These are phyloP conservation scores for Suillus subaureus DNA, from an alignment of 768 basidiomycete species.

Conservation along the genomic window DNA sequence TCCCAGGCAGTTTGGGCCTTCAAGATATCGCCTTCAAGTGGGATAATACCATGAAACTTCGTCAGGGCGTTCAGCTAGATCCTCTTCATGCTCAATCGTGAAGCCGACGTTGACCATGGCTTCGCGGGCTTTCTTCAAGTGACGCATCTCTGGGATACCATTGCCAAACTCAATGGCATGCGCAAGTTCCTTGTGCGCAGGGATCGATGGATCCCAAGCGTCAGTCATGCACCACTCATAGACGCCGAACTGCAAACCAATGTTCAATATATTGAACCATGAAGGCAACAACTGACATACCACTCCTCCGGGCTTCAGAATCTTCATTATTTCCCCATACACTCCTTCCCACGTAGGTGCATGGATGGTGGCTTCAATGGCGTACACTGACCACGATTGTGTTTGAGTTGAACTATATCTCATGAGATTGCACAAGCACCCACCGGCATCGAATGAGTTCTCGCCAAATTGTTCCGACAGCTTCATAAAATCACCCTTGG, in stretches of 20 bases:
- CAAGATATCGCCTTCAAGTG: slow-evolving; percentile 83
- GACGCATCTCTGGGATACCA: slow-evolving; percentile 94
- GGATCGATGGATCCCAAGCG: slow-evolving; percentile 78
- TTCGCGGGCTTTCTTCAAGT: slow-evolving; percentile 61
- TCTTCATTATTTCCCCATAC: slow-evolving; percentile 86
- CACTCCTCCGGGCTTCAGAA: slow-evolving; percentile 90
- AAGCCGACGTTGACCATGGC: slow-evolving; percentile 84
- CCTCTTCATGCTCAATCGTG: slow-evolving; percentile 83
- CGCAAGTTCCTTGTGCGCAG: slow-evolving; percentile 81
- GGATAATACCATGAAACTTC: slow-evolving; percentile 88
- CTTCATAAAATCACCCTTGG: slow-evolving; percentile 95
- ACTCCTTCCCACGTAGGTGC: slow-evolving; percentile 93
- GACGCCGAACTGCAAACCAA: slow-evolving; percentile 72
- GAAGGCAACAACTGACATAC: slow-evolving; percentile 46
- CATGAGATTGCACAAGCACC: slow-evolving; percentile 24
- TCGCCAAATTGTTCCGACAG: slow-evolving; percentile 86
- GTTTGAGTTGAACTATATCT: neutral
- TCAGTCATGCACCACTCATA: slow-evolving; percentile 99
- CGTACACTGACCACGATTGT: slow-evolving; percentile 61
- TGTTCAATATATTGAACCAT: slow-evolving; percentile 4
- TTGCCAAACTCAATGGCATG: slow-evolving; percentile 91
- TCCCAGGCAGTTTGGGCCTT: slow-evolving; percentile 93
- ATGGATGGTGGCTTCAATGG: slow-evolving; percentile 94
- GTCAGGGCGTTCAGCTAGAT: slow-evolving; percentile 80
- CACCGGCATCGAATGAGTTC: slow-evolving; percentile 87